Base-by-base conservation (phyloP, 306 rosid species). In the Gillenia trifoliata region DNA sequence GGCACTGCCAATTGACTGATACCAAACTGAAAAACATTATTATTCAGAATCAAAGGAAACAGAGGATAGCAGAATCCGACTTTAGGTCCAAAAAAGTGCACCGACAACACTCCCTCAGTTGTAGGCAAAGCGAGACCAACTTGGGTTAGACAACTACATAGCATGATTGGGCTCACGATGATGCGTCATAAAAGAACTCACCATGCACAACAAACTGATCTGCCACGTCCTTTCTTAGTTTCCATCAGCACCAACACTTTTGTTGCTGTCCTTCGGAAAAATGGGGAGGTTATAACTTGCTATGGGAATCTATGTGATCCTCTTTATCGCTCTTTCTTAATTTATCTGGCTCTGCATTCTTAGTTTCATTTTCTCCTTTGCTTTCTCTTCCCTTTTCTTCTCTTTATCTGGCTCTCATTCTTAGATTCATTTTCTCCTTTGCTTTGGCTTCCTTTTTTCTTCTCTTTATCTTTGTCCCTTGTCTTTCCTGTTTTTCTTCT, bases 401-500 rank as follows among this genome's bases (percentile, higher is more conserved):
- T 85, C 87, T 71, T 71, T 71, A 15, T 25, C 65, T 61, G 68
- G 81, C 80, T 83, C 83, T 22, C 20, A 38, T 50, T 74, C 77
- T 79, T 79, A 38, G 45, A 69, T 41, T 70, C 77, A 64, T 66
- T 74, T 75, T 81, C 79, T 81, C 83, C 79, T 69, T 80, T 15
- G 66, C 55, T 56, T 74, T 83, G 63, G 73, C 71, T 59, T 76
- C 79, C 55, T 75, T 70, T 70, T 41, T 74, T 86, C 80, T 81
- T 84, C 68, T 91, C 92, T 85, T 85, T 91, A 69, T 91, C 93
- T 88, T 87, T 79, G 64, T 87, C 87, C 87, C 84, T 91, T 91
- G 79, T 86, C 91, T 82, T 87, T 89, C 56, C 93, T 88, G 92
- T 88, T 88, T 80, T 91, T 93, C 70, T 89, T 91, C 84, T 86